Evolutionary conservation across 2,329 filamentous ascomycete species (phyloP), one percentile per base, ranked within the genome.

Genomic region (Colletotrichum sp.): DNA sequence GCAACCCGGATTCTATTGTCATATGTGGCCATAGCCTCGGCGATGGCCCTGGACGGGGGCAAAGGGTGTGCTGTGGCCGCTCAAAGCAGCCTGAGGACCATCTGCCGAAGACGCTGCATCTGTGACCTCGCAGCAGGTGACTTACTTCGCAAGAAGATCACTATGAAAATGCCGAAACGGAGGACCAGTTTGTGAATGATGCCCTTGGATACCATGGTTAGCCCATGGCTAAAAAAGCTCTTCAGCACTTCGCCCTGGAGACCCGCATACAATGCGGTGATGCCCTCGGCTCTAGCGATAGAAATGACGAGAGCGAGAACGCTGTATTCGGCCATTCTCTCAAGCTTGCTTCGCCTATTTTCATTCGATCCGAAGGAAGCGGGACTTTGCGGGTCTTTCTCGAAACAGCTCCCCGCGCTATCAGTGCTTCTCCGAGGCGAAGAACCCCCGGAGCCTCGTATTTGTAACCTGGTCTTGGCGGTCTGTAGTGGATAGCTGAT

Each of bases 191-290:
- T 88, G 82, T 98, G 95, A 10, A 97, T 90, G 7, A 91, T 86
- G 72, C 96, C 95, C 84, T 98, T 98, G 74, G 95, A 92, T 70
- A 96, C 86, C 95, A 98, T 98, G 1, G 95, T 96, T 68, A 96
- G 90, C 1, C 96, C 96, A 80, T 98, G 95, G 26, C 92, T 93
- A 80, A 98, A 93, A 85, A 98, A 98, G 0, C 94, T 94, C 80
- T 96, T 96, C 10, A 96, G 84, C 4, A 98, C 88, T 84, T 98
- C 95, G 6, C 93, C 94, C 16, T 89, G 89, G 1, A 98, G 86
- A 7, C 95, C 96, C 65, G 94, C 91, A 81, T 98, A 98, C 10
- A 98, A 85, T 0, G 92, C 93, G 6, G 83, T 82, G 0, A 93
- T 76, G 1, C 96, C 96, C 81, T 98, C 95, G 0, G 86, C 88